phyloP scores from a whole-genome alignment of 129 eudicot genomes.

The Artemisia argyi region DNA sequence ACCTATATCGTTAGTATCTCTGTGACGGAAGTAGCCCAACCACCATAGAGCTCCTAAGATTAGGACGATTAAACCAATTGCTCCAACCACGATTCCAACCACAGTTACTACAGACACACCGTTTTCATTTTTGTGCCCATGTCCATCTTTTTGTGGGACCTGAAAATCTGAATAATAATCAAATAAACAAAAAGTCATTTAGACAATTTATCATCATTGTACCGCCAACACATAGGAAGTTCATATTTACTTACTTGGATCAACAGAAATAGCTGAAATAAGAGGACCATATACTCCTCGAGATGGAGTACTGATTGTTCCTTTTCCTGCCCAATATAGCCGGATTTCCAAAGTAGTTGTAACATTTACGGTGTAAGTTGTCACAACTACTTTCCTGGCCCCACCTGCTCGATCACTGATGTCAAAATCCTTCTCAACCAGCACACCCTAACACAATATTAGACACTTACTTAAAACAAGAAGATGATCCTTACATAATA shows the following conservation, averaged over 20 bases:
- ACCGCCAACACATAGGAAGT: not conserved
- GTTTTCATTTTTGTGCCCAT: slow-evolving; percentile 23
- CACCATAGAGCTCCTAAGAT: slow-evolving; percentile 54
- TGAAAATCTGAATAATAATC: slow-evolving; percentile 35
- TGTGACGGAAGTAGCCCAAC: slow-evolving; percentile 39
- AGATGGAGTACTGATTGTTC: slow-evolving; percentile 53
- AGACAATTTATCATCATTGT: not conserved
- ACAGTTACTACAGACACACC: slow-evolving; percentile 40
- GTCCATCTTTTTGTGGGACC: slow-evolving; percentile 17
- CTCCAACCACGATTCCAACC: slow-evolving; percentile 56
- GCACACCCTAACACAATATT: slow-evolving; percentile 45
- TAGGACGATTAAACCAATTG: slow-evolving; percentile 29
- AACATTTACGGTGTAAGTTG: slow-evolving; percentile 35
- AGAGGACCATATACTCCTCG: slow-evolving; percentile 85
- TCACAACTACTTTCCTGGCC: slow-evolving; percentile 44
- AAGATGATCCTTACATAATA: too few relatives aligned
- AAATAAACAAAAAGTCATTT: not conserved
- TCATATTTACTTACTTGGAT: slow-evolving; percentile 47
- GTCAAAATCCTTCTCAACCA: slow-evolving; percentile 65
- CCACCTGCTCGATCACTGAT: slow-evolving; percentile 69
- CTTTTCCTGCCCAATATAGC: slow-evolving; percentile 79
- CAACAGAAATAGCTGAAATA: slow-evolving; percentile 72
- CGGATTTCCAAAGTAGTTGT: slow-evolving; percentile 53
- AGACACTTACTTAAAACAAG: slow-evolving; percentile 8
- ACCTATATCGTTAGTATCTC: slow-evolving; percentile 41